Conservation (phyloP, 495 filamentous ascomycete species). For the Penicillium desertorum region DNA sequence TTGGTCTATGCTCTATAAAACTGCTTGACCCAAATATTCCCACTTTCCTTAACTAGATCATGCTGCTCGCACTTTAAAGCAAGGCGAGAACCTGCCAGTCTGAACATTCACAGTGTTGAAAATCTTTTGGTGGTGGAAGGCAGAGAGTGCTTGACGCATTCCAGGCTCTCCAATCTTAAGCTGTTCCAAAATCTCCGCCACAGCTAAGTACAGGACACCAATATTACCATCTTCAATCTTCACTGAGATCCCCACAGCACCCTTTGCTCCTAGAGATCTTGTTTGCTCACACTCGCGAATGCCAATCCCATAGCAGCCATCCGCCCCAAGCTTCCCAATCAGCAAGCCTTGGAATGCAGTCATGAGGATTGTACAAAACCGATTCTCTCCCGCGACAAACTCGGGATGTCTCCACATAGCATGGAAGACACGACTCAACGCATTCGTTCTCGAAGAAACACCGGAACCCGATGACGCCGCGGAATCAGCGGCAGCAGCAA, state of each 20-base stretch:
- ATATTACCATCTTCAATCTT: slow-evolving; percentile 45
- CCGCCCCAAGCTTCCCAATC: slow-evolving; percentile 42
- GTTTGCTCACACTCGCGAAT: slow-evolving; percentile 35
- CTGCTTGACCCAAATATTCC: too few species aligned
- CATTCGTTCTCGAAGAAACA: slow-evolving; percentile 1
- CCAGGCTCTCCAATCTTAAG: slow-evolving; percentile 30
- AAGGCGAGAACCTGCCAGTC: neutral
- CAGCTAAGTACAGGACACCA: slow-evolving; percentile 34
- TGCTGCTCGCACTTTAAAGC: neutral
- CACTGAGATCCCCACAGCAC: slow-evolving; percentile 38
- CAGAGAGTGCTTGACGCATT: slow-evolving; percentile 19
- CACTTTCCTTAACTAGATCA: neutral
- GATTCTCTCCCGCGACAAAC: slow-evolving; percentile 35
- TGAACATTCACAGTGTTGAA: slow-evolving; percentile 35
- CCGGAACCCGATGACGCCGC: neutral
- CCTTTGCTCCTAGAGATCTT: slow-evolving; percentile 26
- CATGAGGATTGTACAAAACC: slow-evolving; percentile 44
- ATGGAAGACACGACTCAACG: slow-evolving; percentile 29
- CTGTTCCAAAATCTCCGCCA: slow-evolving; percentile 39
- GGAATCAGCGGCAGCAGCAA: slow-evolving; percentile 28
- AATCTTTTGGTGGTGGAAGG: slow-evolving; percentile 32
- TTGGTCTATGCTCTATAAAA: neutral
- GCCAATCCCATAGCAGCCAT: slow-evolving; percentile 40
- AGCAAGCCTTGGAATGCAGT: slow-evolving; percentile 24
- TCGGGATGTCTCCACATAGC: slow-evolving; percentile 39